Base-by-base conservation (phyloP, 1,284 basidiomycete species). In the Ganoderma lucidum region DNA sequence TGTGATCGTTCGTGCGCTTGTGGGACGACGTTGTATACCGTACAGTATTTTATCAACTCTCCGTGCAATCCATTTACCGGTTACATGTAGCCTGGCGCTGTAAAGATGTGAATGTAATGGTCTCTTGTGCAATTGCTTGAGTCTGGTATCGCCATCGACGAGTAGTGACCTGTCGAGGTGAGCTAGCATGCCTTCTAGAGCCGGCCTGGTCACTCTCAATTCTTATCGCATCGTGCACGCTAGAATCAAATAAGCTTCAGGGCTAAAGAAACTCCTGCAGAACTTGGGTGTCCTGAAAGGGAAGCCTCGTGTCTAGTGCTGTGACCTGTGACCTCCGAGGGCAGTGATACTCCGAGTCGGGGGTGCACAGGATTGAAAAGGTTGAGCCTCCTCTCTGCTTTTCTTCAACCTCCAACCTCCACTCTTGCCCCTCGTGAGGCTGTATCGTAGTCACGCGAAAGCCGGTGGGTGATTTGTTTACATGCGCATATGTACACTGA, bases 51-150 rank as follows among this genome's bases (percentile, higher is more conserved):
- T 53, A 63, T 28, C 48, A 35, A 48, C 62, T 35, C 44, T 51
- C 44, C 45, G 32, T 63, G 62, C 62, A 63, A 19, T 53, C 48
- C 45, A 42, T 63, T 48, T 41, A 61, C 66, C 66, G 55, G 64
- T 66, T 42, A 59, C 64, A 30, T 66, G 62, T 68, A 64, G 62
- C 70, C 62, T 64, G 64, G 66, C 55, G 65, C 67, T 71, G 59
- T 68, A 56, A 35, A 59, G 30, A 44, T 55, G 30, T 55, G 53
- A 64, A 64, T 64, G 39, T 64, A 55, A 64, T 64, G 53, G 53
- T 58, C 39, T 61, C 37, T 41, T 41, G 23, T 41, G 59, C 59
- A 61, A 39, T 23, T 61, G 5, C 8, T n/a, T 61, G 23, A 28
- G 56, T 59, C 17, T 17, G 10, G 8, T 23, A 19, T 37, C 15